These are phyloP conservation scores for Diaporthe sp. DNA, from an alignment of 2,329 filamentous ascomycete genomes.

Conservation along the genomic window DNA sequence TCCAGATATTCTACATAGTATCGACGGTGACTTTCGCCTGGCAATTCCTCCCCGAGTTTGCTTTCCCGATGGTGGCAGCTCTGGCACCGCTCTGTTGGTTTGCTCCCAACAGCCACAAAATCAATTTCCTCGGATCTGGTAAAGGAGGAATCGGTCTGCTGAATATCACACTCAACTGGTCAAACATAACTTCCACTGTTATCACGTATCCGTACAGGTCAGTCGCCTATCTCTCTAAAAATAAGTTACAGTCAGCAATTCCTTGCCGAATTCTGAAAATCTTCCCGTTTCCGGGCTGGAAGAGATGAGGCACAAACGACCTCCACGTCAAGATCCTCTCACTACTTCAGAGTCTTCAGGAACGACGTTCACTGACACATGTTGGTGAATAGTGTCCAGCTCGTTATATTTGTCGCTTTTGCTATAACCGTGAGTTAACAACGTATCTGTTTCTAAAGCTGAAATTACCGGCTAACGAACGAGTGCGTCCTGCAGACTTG, in stretches of 20 bases:
- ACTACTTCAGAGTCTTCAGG: too few species aligned
- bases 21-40: constrained; percentile 39
- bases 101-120: constrained; percentile 43
- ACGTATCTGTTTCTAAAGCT: neutral
- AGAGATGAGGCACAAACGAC: neutral
- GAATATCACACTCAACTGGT: constrained; percentile 45
- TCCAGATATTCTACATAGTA: constrained; percentile 40
- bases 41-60: constrained; percentile 44
- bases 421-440: constrained; percentile 34
- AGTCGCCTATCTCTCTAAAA: neutral
- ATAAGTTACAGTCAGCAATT: too few species aligned
- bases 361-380: neutral
- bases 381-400: constrained; percentile 33
- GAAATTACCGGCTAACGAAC: neutral
- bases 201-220: constrained; percentile 43
- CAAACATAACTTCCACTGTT: constrained; percentile 45
- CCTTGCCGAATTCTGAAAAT: neutral
- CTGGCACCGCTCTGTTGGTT: constrained; percentile 46
- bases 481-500: constrained; percentile 37
- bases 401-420: constrained; percentile 43
- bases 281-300: neutral
- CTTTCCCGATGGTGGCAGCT: constrained; percentile 43
- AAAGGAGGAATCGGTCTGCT: constrained; percentile 42
- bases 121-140: constrained; percentile 45
- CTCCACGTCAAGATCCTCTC: neutral